Conservation (phyloP, 345 rosid species). For the Firmiana major region DNA sequence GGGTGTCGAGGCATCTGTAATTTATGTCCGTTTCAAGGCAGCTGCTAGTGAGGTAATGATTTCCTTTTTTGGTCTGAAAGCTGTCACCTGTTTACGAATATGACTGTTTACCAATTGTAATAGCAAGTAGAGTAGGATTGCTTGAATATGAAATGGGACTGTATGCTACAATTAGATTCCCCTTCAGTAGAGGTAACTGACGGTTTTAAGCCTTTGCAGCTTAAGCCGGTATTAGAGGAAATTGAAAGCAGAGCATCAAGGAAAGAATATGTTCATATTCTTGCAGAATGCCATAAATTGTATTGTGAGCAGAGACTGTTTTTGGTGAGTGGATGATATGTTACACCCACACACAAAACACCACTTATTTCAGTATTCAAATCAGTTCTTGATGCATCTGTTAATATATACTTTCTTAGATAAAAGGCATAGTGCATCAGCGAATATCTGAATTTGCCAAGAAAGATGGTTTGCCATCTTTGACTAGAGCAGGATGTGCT, state of each 20-base stretch:
- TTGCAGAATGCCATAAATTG: conserved; percentile 86
- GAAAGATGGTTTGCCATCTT: conserved; percentile 85
- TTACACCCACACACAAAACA: conserved; percentile 5
- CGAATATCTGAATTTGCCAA: conserved; percentile 85
- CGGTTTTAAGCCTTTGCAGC: conserved; percentile 48
- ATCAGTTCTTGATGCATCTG: neutral
- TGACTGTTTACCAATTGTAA: neutral
- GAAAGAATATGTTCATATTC: conserved; percentile 79
- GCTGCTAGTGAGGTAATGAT: conserved; percentile 82
- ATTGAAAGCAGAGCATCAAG: conserved; percentile 89
- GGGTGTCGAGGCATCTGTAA: conserved; percentile 93
- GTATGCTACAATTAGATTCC: neutral
- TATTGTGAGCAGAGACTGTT: conserved; percentile 97
- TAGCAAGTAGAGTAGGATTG: neutral
- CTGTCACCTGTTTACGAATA: neutral
- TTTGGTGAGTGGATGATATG: conserved; percentile 48
- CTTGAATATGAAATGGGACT: neutral
- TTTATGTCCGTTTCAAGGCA: conserved; percentile 95
- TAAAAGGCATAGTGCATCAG: conserved; percentile 84
- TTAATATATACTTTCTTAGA: conserved; percentile 30
- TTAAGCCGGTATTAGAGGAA: conserved; percentile 84
- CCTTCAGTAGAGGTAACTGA: conserved; percentile 16
- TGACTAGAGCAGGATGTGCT: conserved; percentile 97
- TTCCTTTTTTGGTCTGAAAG: conserved; percentile 6
- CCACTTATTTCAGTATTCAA: neutral